Evolutionary conservation across 805 yeast genomes (phyloP).

Genomic region (Candida berthetii): DNA sequence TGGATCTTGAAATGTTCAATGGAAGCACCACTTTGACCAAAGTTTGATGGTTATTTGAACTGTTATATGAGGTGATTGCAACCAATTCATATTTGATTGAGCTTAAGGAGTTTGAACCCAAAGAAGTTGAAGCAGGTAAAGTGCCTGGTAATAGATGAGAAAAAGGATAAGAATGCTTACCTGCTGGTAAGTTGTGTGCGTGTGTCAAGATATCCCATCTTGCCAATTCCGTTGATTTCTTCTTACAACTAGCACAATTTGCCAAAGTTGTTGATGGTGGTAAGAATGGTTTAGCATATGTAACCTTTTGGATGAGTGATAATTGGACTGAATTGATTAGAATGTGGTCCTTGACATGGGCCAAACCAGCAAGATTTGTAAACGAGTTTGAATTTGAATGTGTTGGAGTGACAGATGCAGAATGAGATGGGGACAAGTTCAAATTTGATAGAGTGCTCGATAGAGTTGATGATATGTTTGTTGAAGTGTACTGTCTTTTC

Average conservation of each 20-base stretch:
- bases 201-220: constrained; percentile 79
- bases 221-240: constrained; percentile 57
- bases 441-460: constrained; percentile 15
- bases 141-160: constrained; percentile 85
- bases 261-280: constrained; percentile 44
- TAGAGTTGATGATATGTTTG: constrained; percentile 19
- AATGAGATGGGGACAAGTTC: constrained; percentile 10
- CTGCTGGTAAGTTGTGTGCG: constrained; percentile 51
- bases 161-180: constrained; percentile 86
- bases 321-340: constrained; percentile 54
- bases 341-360: constrained; percentile 33
- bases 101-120: constrained; percentile 47
- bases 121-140: constrained; percentile 65
- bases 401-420: constrained; percentile 15
- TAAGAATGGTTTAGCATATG: constrained; percentile 59
- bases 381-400: constrained; percentile 15
- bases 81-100: constrained; percentile 67
- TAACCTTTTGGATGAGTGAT: constrained; percentile 65
- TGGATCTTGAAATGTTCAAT: constrained; percentile 67
- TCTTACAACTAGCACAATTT: constrained; percentile 53
- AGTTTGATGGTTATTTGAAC: constrained; percentile 23
- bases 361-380: constrained; percentile 18
- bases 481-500: constrained; percentile 13
- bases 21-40: constrained; percentile 50
- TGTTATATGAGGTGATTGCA: constrained; percentile 48